Base-by-base conservation (phyloP, 192 early-diverging fungal species). In the Umbelopsis isabellina region DNA sequence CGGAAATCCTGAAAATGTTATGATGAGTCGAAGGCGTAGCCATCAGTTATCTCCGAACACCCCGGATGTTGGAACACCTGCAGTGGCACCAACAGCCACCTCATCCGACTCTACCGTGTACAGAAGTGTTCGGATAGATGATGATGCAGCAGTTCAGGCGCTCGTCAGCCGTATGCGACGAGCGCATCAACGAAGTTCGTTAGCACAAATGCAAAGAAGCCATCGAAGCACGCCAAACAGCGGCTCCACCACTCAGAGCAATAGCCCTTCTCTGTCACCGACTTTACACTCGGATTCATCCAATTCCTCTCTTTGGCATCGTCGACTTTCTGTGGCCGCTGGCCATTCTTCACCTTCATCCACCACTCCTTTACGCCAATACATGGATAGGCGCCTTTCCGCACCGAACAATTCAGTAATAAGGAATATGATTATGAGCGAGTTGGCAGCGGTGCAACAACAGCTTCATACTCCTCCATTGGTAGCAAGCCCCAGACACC, bases 371-470 rank as follows among this genome's bases (percentile, higher is more conserved):
- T n/a, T 61, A 25, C 55, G 55, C 0, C 55, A 61, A 61, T 61
- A 61, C 13, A 61, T 61, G 55, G 55, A 61, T 27, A 25, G 55
- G 16, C 55, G 55, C 13, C 27, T 61, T 8, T 61, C 55, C 1
- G 18, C 55, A 18, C 27, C 55, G 1, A 61, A 61, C 55, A 61
- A 18, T 35, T 61, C 55, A 22, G 55, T 30, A 13, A 61, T 61
- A 61, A 25, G 55, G 27, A 61, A 61, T 35, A 61, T 61, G 55
- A 61, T 61, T 30, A 61, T 61, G 55, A 61, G 25, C 15, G 55
- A 61, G 13, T 33, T 61, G 18, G 55, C 55, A 35, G 55, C 55
- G 10, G 55, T 61, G 21, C 55, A 61, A 33, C 55, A 61, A 25
- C 55, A 61, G 30, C 55, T 61, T 18, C 55, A 61, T 61, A 61